Percentiles rank a stretch among this genome's conserved stretches.
Evolutionary conservation across 2,329 filamentous ascomycete genomes (phyloP).

Genomic region (Fusarium beomiforme): DNA sequence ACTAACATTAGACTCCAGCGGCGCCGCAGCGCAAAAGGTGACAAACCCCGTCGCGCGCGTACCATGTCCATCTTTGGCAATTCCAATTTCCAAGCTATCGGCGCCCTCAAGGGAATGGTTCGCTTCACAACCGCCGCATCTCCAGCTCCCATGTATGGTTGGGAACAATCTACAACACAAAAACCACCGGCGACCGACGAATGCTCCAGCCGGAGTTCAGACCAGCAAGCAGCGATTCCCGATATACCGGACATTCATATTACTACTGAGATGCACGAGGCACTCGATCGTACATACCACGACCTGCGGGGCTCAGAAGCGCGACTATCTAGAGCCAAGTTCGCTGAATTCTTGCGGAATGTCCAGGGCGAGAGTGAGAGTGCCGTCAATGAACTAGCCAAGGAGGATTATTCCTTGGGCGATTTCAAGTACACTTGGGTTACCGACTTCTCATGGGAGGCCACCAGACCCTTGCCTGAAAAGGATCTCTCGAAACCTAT

Average conservation of each 20-base stretch:
- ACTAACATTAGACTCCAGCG: slow-evolving; percentile 28
- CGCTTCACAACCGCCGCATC: slow-evolving; percentile 46
- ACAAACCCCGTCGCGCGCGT: slow-evolving; percentile 45
- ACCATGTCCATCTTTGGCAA: slow-evolving; percentile 55
- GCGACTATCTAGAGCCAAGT: slow-evolving; percentile 48
- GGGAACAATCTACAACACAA: slow-evolving; percentile 28
- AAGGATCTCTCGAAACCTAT: slow-evolving; percentile 75
- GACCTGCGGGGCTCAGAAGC: slow-evolving; percentile 51
- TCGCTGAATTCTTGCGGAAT: slow-evolving; percentile 60
- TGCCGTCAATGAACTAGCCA: slow-evolving; percentile 45
- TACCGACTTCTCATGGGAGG: slow-evolving; percentile 55
- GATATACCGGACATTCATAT: slow-evolving; percentile 53
- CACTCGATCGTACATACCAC: slow-evolving; percentile 60
- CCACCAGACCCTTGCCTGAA: slow-evolving; percentile 54
- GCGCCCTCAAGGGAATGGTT: slow-evolving; percentile 48
- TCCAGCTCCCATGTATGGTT: slow-evolving; percentile 41
- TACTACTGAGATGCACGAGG: slow-evolving; percentile 59
- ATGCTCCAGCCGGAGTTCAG: slow-evolving; percentile 40
- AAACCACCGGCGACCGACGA: slow-evolving; percentile 36
- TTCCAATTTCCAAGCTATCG: slow-evolving; percentile 45
- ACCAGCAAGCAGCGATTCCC: slow-evolving; percentile 23
- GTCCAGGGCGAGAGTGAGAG: slow-evolving; percentile 57
- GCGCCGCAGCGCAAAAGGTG: slow-evolving; percentile 16
- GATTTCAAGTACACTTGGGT: slow-evolving; percentile 63
- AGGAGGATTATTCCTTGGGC: slow-evolving; percentile 56